phyloP scores from a whole-genome alignment of 306 rosid species.

The Malus fusca region DNA sequence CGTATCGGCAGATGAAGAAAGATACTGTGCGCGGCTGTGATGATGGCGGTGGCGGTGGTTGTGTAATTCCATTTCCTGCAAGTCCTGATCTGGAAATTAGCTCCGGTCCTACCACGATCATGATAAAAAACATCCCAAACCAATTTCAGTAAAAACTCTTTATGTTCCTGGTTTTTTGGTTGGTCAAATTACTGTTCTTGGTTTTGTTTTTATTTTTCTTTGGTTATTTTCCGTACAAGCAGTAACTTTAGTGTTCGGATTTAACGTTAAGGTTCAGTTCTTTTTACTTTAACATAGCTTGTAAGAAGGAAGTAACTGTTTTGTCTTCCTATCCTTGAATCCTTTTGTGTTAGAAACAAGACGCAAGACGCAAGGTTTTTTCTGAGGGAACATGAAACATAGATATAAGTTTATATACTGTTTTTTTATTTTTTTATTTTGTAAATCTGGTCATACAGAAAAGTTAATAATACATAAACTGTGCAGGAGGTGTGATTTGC shows the following conservation, averaged over 20 bases:
- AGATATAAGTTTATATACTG: background rate
- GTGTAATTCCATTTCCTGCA: background rate
- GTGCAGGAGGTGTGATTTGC: slow-evolving; percentile 15
- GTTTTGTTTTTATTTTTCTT: background rate
- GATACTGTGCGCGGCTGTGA: background rate
- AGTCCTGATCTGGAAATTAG: background rate
- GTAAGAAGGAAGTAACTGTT: background rate
- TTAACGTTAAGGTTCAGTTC: too few species aligned
- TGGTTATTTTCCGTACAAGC: background rate
- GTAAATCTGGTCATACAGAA: background rate
- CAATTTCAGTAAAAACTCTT: slow-evolving; percentile 13
- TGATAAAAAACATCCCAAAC: slow-evolving; percentile 32
- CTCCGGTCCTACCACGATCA: slow-evolving; percentile 5
- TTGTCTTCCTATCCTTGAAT: background rate
- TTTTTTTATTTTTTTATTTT: background rate
- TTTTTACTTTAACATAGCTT: background rate
- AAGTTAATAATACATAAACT: background rate
- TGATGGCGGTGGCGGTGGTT: background rate
- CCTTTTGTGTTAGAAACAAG: background rate
- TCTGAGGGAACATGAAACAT: background rate
- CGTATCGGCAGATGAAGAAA: background rate
- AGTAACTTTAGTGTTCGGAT: too few species aligned
- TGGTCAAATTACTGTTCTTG: background rate
- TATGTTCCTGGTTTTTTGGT: background rate
- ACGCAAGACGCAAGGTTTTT: background rate